Evolutionary conservation across 2,329 filamentous ascomycete species (phyloP).

Genomic region (Tolypocladium album): DNA sequence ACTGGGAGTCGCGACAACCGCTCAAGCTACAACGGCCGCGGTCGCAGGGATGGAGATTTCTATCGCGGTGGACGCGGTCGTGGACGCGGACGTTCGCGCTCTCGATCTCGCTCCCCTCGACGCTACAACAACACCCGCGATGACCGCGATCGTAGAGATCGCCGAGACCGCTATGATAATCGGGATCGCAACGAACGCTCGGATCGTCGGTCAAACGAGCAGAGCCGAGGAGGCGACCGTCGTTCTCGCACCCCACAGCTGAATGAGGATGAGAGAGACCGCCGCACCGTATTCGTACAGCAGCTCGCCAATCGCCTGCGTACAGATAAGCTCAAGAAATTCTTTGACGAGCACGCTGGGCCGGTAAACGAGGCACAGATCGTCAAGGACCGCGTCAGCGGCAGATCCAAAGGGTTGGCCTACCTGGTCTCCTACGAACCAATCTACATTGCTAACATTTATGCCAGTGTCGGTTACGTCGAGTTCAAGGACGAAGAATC

Average conservation of each 20-base stretch:
- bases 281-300: conserved; percentile 95
- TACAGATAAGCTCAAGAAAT: conserved; percentile 83
- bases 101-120: conserved; percentile 62
- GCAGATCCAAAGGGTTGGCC: conserved; percentile 89
- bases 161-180: conserved; percentile 36
- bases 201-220: conserved; percentile 41
- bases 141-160: conserved; percentile 38
- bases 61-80: conserved; percentile 38
- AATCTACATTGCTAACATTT: conserved; percentile 22
- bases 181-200: conserved; percentile 37
- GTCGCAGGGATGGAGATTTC: conserved; percentile 64
- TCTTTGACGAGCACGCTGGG: conserved; percentile 93
- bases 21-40: conserved; percentile 56
- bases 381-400: conserved; percentile 93
- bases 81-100: conserved; percentile 52
- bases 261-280: conserved; percentile 92
- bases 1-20: conserved; percentile 64
- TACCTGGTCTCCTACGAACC: background rate
- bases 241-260: conserved; percentile 55
- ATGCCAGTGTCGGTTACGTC: conserved; percentile 84
- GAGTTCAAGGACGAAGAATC: conserved; percentile 97
- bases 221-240: conserved; percentile 39
- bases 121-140: conserved; percentile 48
- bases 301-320: conserved; percentile 90
- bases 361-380: conserved; percentile 96